These are phyloP conservation scores for Umbelopsis isabellina DNA, from an alignment of 192 early-diverging fungal species.

Conservation along the genomic window DNA sequence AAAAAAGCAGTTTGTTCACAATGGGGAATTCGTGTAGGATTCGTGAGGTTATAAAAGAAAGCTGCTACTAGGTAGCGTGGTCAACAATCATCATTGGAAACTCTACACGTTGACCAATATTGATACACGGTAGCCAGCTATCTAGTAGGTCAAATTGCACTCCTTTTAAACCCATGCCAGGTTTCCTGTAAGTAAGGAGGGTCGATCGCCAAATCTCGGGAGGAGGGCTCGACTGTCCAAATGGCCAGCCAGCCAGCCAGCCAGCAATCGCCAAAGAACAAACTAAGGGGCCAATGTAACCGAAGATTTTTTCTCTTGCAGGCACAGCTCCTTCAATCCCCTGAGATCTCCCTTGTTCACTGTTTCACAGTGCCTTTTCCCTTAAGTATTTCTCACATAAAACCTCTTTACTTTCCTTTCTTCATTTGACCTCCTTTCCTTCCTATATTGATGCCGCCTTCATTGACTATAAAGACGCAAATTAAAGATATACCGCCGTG, in stretches of 20 bases:
- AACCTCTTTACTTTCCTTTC: neutral
- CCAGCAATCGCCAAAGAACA: neutral
- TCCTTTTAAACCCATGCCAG: neutral
- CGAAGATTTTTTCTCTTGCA: neutral
- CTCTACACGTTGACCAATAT: too few species aligned
- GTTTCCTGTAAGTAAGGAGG: neutral
- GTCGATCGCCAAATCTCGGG: conserved; percentile 8
- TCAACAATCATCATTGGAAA: too few species aligned
- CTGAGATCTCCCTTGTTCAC: conserved; percentile 4
- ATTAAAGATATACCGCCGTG: conserved; percentile 9
- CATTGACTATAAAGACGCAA: conserved; percentile 8
- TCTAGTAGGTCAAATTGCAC: neutral
- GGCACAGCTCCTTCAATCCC: neutral
- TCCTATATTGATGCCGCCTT: neutral
- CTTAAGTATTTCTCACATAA: neutral
- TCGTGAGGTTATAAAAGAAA: too few species aligned
- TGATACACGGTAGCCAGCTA: neutral
- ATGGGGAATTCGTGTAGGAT: too few species aligned
- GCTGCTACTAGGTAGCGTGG: too few species aligned
- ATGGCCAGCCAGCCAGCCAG: neutral
- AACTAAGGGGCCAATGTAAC: neutral
- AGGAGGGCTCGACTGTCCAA: neutral
- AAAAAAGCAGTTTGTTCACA: too few species aligned
- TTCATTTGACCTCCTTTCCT: neutral
- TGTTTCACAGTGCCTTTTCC: conserved; percentile 1